phyloP scores from a whole-genome alignment of 1,284 basidiomycete species.

The Xerocomus nothofagi region DNA sequence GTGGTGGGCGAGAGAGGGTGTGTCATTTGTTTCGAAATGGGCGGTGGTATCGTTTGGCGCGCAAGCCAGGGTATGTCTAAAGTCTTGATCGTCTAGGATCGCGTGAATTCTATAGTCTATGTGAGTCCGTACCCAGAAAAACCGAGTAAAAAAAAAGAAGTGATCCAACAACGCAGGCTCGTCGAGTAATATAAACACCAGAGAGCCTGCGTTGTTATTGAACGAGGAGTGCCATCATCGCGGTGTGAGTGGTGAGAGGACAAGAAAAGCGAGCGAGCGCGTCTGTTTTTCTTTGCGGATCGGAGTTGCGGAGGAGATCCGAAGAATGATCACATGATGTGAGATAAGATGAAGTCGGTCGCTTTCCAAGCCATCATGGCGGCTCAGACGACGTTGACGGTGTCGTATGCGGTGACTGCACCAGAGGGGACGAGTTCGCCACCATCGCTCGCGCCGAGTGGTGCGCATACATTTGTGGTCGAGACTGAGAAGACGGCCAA shows the following conservation, averaged over 20 bases:
- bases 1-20: conserved; percentile 39
- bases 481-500: conserved; percentile 4
- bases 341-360: conserved; percentile 20
- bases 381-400: conserved; percentile 35
- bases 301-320: conserved; percentile 15
- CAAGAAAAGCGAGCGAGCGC: not conserved
- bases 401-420: conserved; percentile 52
- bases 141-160: conserved; percentile 2
- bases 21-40: conserved; percentile 14
- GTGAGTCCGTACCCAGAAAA: not conserved
- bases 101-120: conserved; percentile 32
- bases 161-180: conserved; percentile 21
- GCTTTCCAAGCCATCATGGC: conserved; percentile 34
- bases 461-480: conserved; percentile 35
- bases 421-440: conserved; percentile 35
- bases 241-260: conserved; percentile 12
- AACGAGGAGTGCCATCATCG: conserved; percentile 38
- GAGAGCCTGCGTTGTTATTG: conserved; percentile 34
- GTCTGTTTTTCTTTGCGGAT: conserved; percentile 9
- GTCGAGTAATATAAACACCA: conserved; percentile 3
- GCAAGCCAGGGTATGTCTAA: conserved; percentile 2
- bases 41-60: conserved; percentile 10
- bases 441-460: conserved; percentile 17
- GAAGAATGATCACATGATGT: conserved; percentile 19
- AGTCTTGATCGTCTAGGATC: conserved; percentile 22